Evolutionary conservation across 1,284 basidiomycete species (phyloP).

Genomic region (Porogramme epimiltina): DNA sequence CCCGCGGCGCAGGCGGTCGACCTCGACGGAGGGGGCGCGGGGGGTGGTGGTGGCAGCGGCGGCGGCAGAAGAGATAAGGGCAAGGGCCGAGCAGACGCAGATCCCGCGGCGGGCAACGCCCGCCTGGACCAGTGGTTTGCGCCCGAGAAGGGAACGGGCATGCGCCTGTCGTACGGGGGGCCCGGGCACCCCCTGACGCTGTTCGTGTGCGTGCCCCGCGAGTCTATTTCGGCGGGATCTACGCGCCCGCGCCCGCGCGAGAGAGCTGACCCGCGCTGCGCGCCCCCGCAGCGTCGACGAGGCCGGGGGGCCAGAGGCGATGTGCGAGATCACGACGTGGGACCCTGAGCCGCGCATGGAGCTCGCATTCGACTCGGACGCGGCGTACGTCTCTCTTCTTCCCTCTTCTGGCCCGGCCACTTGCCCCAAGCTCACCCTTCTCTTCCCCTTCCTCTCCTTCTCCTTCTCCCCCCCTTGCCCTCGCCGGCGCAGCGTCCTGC

Average conservation of each 20-base stretch:
- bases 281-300: slow-evolving; percentile 72
- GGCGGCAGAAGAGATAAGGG: slow-evolving; percentile 44
- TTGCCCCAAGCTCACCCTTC: background rate
- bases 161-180: slow-evolving; percentile 85
- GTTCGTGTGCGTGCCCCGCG: slow-evolving; percentile 65
- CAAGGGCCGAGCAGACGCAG: slow-evolving; percentile 45
- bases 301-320: slow-evolving; percentile 81
- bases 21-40: slow-evolving; percentile 9
- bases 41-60: slow-evolving; percentile 7
- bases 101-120: slow-evolving; percentile 28
- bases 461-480: background rate
- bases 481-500: slow-evolving; percentile 55
- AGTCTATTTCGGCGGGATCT: slow-evolving; percentile 5
- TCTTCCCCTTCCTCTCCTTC: background rate
- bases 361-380: slow-evolving; percentile 75
- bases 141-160: slow-evolving; percentile 66
- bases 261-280: too few species aligned
- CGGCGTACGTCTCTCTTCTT: slow-evolving; percentile 50
- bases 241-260: background rate
- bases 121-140: slow-evolving; percentile 57
- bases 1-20: slow-evolving; percentile 17
- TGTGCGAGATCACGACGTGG: slow-evolving; percentile 86
- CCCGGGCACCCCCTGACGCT: slow-evolving; percentile 79
- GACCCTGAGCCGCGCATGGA: slow-evolving; percentile 79
- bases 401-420: background rate